Evolutionary conservation across 2,329 filamentous ascomycete genomes (phyloP).

Genomic region (Pyricularia sp.): DNA sequence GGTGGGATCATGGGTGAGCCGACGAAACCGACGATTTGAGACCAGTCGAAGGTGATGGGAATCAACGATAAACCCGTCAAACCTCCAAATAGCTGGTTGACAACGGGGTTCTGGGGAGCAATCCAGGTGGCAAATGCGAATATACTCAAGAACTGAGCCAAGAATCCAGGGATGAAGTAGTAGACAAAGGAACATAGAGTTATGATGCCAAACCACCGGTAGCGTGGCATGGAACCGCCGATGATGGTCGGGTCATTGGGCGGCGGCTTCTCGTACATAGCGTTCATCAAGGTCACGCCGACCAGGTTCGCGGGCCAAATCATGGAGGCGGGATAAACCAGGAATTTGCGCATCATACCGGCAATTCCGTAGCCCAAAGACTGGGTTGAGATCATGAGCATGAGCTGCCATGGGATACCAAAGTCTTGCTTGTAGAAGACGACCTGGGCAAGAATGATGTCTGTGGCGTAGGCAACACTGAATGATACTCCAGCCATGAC

Average conservation of each 20-base stretch:
- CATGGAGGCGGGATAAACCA: slow-evolving; percentile 56
- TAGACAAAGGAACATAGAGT: slow-evolving; percentile 29
- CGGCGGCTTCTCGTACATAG: slow-evolving; percentile 53
- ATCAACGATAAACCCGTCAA: slow-evolving; percentile 26
- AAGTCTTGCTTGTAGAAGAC: slow-evolving; percentile 62
- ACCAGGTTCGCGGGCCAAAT: slow-evolving; percentile 62
- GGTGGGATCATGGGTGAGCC: slow-evolving; percentile 57
- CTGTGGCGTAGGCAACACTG: slow-evolving; percentile 57
- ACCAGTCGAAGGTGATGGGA: slow-evolving; percentile 36
- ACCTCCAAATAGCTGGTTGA: slow-evolving; percentile 38
- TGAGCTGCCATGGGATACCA: slow-evolving; percentile 51
- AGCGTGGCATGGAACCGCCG: slow-evolving; percentile 52
- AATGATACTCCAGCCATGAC: slow-evolving; percentile 63
- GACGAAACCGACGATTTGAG: slow-evolving; percentile 55
- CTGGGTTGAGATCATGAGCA: slow-evolving; percentile 56
- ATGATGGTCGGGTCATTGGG: slow-evolving; percentile 35
- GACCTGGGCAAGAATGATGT: slow-evolving; percentile 58
- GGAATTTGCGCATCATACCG: slow-evolving; percentile 51
- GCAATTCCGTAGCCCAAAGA: slow-evolving; percentile 58
- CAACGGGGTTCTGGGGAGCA: slow-evolving; percentile 28
- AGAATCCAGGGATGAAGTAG: slow-evolving; percentile 39
- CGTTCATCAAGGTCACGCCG: slow-evolving; percentile 54
- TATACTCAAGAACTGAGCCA: slow-evolving; percentile 34
- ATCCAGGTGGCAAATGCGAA: slow-evolving; percentile 36
- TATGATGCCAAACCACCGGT: slow-evolving; percentile 31